Base-by-base conservation (phyloP, 2,329 filamentous ascomycete genomes). In the Clonostachys sp. region DNA sequence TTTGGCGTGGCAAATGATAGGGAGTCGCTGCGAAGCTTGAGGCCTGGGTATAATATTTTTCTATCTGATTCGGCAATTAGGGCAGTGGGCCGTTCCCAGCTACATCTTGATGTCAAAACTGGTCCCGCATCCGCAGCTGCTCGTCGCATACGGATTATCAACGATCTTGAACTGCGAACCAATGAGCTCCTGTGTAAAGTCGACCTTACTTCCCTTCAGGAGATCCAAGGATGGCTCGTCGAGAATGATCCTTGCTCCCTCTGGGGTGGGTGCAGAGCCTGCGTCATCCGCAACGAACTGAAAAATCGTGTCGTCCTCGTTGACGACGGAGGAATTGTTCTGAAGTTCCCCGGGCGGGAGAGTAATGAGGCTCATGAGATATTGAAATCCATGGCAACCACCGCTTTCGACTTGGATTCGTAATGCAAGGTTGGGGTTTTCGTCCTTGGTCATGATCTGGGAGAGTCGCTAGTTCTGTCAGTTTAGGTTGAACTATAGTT, bases 301-400 rank as follows among this genome's bases (percentile, higher is more conserved):
- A 57, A 97, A 96, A 20, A 97, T 76, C 1, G 87, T 94, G 62
- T 99, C 94, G 58, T 97, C 94, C 50, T 91, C 84, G 24, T 79
- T 64, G 7, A 77, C 56, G 6, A 61, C 54, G 20, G 49, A 42
- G 2, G 68, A 59, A 7, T 64, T 57, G 30, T 67, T 58, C 5
- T 63, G 57, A 1, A 63, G 51, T 14, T 63, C 61, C 42, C 63
- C 57, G 6, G 61, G 51, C 0, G 81, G 81, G 2, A 86, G 68
- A 1, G 80, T 81, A 3, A 89, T 86, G 5, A 97, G 77, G 14
- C 85, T 89, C 89, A 99, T 96, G 42, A 95, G 73, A 63, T 99
- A 99, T 65, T 99, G 94, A 66, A 99, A 99, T 44, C 94, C 94
- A 68, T 99, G 94, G 66, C 94, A 99, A 48, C 94, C 94, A 53